Conservation (phyloP, 108 stramenopile species). For the Cyclostephanos tholiformis region DNA sequence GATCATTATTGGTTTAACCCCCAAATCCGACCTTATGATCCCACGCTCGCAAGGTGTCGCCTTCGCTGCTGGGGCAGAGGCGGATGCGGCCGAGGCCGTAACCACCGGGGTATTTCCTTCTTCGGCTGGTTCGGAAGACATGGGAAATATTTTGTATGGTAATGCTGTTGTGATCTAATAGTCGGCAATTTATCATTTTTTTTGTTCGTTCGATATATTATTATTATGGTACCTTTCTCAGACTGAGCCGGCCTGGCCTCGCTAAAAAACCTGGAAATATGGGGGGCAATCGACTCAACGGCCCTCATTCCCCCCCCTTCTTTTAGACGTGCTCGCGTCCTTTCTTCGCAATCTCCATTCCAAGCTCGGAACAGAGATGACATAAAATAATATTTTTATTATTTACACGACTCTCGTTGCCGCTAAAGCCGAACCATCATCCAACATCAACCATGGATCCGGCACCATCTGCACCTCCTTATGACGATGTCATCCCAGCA, state of each 20-base stretch:
- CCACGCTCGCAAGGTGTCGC: constrained; percentile 5
- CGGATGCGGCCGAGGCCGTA: neutral
- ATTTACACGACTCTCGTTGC: neutral
- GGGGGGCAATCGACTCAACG: too few species aligned
- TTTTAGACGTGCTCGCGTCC: neutral
- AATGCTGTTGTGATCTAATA: too few species aligned
- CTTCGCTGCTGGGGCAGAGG: neutral
- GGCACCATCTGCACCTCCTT: constrained; percentile 36
- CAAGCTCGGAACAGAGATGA: too few species aligned
- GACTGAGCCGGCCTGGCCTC: too few species aligned
- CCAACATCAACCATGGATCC: neutral
- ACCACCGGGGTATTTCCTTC: neutral
- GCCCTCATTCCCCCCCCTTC: too few species aligned
- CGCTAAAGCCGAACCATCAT: neutral
- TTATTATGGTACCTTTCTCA: too few species aligned
- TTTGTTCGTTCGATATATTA: too few species aligned
- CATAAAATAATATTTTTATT: too few species aligned
- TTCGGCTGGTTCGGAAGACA: neutral
- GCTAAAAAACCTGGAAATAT: too few species aligned
- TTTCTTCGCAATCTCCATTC: too few species aligned
- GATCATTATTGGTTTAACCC: constrained; percentile 10
- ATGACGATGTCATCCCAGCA: constrained; percentile 19
- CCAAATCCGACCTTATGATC: constrained; percentile 37
- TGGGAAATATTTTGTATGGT: neutral
- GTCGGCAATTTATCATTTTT: too few species aligned